phyloP scores from a whole-genome alignment of 2,329 filamentous ascomycete genomes.

The Rutstroemia sp. region DNA sequence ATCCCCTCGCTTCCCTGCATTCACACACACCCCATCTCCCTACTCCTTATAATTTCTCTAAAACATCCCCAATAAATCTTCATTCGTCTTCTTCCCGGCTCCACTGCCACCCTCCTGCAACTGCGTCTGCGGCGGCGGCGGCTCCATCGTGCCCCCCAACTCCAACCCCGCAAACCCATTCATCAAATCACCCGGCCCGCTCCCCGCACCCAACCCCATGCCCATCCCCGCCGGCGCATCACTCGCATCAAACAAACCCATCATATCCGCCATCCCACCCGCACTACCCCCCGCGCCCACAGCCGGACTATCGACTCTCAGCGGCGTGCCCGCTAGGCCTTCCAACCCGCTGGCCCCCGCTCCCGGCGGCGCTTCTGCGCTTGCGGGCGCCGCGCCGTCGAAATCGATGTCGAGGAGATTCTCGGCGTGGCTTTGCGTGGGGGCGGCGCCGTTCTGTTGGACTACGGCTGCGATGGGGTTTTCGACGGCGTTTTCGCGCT shows the following conservation, averaged over 20 bases:
- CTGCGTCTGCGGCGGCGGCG: constrained; percentile 57
- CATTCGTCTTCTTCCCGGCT: constrained; percentile 41
- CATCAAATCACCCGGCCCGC: constrained; percentile 38
- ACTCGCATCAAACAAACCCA: constrained; percentile 54
- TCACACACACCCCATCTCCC: too few species aligned
- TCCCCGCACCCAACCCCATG: constrained; percentile 10
- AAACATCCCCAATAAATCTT: constrained; percentile 55
- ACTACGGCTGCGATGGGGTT: constrained; percentile 89
- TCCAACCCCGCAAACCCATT: constrained; percentile 81
- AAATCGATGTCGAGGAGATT: constrained; percentile 96
- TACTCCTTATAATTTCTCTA: too few species aligned
- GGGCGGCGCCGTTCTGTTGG: constrained; percentile 52
- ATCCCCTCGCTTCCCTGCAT: too few species aligned
- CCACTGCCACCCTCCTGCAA: constrained; percentile 30
- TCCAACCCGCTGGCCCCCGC: constrained; percentile 42
- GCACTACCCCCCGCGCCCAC: constrained; percentile 28
- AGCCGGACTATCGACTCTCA: constrained; percentile 58
- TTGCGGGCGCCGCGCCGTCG: constrained; percentile 88
- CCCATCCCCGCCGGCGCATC: constrained; percentile 13
- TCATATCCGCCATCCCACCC: constrained; percentile 74
- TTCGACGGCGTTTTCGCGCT: constrained; percentile 83
- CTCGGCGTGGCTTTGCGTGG: constrained; percentile 72
- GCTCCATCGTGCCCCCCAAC: constrained; percentile 57
- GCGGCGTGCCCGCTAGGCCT: constrained; percentile 56
- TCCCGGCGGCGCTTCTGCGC: constrained; percentile 58